Evolutionary conservation across 768 basidiomycete species (phyloP), one percentile per base, ranked within the genome.

Genomic region (Rhizopogon vinicolor): DNA sequence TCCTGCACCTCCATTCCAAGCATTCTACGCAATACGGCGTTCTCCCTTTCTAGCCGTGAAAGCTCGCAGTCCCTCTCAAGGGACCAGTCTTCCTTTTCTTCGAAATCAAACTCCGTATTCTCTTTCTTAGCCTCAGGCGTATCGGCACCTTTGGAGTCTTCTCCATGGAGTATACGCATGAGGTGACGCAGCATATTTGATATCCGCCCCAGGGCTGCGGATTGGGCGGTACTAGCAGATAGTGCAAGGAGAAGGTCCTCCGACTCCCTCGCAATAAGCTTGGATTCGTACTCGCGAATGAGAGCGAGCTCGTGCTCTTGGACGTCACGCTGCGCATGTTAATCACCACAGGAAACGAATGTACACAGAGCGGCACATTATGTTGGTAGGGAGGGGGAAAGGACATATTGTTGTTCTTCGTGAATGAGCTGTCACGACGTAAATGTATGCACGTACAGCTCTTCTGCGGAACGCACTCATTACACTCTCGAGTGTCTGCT

Each of bases 11-110:
- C 73, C 16, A 85, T 68, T 1, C 82, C 85, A 57, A 92, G 68
- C 75, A 98, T 74, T 55, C 83, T 77, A 62, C 87, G 78, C 58
- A 99, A 72, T 60, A 89, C 80, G 51, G 82, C 80, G 66, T 99
- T 98, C 76, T 99, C 96, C 60, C 78, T 82, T 72, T 95, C 86
- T 41, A 99, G 74, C 50, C 93, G 78, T 33, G 85, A 82, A 2
- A 99, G 82, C 73, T 99, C 96, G 64, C 86, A 87, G 68, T 98
- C 97, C 57, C 95, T 78, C 63, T 94, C 91, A 58, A 99, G 69
- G 1, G 91, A 86, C 75, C 86, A 82, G 57, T 96, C 91, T 35
- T 67, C 73, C 33, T 73, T 71, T 41, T 63, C 62, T 3, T 57
- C 63, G 19, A 72, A 70, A n/a, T 61, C 68, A 52, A 59, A 29